Conservation (phyloP, 2,329 filamentous ascomycete genomes). For the Ophiocordyceps camponoti-rufipedis region DNA sequence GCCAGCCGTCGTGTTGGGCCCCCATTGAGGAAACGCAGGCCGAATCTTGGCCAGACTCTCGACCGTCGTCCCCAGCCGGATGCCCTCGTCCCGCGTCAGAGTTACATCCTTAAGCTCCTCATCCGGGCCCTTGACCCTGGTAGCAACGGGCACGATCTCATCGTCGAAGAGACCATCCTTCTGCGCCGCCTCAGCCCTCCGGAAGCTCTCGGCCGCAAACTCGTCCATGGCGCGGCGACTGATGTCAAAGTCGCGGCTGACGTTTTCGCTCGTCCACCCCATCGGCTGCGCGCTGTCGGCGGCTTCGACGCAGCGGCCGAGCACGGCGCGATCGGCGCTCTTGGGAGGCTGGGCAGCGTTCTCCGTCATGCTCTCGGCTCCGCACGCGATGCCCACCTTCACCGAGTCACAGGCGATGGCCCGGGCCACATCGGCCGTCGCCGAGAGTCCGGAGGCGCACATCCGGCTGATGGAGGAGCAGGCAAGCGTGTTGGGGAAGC, state of each 20-base stretch:
- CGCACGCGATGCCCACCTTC: constrained; percentile 71
- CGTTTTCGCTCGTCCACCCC: constrained; percentile 96
- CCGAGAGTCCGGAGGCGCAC: constrained; percentile 92
- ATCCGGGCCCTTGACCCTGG: constrained; percentile 67
- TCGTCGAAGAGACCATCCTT: constrained; percentile 84
- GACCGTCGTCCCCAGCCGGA: constrained; percentile 73
- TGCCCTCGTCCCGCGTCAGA: constrained; percentile 74
- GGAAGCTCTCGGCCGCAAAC: constrained; percentile 76
- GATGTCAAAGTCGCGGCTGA: constrained; percentile 78
- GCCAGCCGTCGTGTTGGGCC: constrained; percentile 70
- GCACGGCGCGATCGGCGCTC: constrained; percentile 62
- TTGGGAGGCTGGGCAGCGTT: constrained; percentile 51
- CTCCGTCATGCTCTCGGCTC: constrained; percentile 73
- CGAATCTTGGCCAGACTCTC: constrained; percentile 73
- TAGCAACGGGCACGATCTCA: constrained; percentile 79
- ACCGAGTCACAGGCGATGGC: constrained; percentile 67
- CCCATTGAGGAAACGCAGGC: constrained; percentile 78
- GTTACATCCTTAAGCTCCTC: constrained; percentile 63
- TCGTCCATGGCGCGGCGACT: constrained; percentile 63
- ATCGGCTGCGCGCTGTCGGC: constrained; percentile 83
- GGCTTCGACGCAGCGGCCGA: constrained; percentile 54
- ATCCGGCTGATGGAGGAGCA: constrained; percentile 82
- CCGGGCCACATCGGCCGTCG: constrained; percentile 85
- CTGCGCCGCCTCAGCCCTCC: constrained; percentile 73
- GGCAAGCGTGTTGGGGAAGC: constrained; percentile 77